Conservation (phyloP, 148 eudicot species). For the Gaultheria prostrata region DNA sequence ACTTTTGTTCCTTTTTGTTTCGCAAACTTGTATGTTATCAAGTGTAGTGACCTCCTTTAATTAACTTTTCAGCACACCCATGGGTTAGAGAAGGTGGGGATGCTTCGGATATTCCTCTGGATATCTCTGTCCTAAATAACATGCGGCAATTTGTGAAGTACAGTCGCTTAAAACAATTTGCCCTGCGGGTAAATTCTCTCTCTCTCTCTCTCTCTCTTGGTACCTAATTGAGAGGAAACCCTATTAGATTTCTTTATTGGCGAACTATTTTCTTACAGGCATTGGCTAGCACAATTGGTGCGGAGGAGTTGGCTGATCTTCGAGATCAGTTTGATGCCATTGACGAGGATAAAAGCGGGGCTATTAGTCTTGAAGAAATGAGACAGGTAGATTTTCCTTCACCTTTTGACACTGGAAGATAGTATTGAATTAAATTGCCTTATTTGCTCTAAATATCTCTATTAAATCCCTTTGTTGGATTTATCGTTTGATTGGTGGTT, state of each 20-base stretch:
- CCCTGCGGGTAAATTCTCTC: conserved; percentile 58
- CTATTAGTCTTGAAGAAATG: conserved; percentile 95
- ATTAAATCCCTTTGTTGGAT: background rate
- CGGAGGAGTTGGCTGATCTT: conserved; percentile 72
- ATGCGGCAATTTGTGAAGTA: conserved; percentile 92
- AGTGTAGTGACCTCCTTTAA: conserved; percentile 11
- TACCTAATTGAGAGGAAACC: background rate
- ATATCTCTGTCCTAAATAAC: conserved; percentile 80
- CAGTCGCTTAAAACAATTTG: conserved; percentile 91
- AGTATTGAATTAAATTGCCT: background rate
- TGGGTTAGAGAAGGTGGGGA: conserved; percentile 99
- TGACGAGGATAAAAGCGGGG: conserved; percentile 86
- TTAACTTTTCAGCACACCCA: conserved; percentile 65
- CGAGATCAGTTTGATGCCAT: conserved; percentile 96
- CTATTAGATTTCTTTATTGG: background rate
- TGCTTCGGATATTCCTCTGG: conserved; percentile 89
- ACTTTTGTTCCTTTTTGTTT: background rate
- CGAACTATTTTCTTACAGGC: conserved; percentile 47
- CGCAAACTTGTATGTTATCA: background rate
- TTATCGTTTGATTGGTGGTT: conserved; percentile 5
- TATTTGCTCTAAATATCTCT: background rate
- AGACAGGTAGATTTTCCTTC: conserved; percentile 57
- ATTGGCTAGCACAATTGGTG: conserved; percentile 77
- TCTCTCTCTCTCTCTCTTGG: background rate
- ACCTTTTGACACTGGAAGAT: background rate